Conservation (phyloP, 2,329 filamentous ascomycete genomes). For the Arthrobotrys entomopaga region DNA sequence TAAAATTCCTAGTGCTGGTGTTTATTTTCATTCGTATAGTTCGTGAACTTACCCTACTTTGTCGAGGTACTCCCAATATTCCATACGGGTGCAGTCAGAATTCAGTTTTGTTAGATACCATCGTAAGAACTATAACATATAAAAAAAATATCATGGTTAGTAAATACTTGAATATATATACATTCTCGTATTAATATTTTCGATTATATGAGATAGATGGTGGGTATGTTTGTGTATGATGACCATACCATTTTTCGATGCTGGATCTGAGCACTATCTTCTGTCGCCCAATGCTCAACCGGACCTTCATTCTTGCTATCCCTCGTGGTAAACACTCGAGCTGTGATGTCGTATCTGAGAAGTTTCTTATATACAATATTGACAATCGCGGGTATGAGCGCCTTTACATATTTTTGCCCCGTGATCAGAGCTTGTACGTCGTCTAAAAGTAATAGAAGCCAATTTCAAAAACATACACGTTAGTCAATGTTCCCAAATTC, state of each 20-base stretch:
- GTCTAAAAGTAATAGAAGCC: constrained; percentile 65
- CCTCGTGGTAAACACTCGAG: constrained; percentile 74
- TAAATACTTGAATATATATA: background rate
- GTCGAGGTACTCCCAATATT: constrained; percentile 85
- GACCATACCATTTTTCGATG: constrained; percentile 53
- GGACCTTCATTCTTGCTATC: constrained; percentile 73
- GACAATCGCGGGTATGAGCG: constrained; percentile 83
- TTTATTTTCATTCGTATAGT: background rate
- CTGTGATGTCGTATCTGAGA: constrained; percentile 82
- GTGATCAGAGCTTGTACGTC: constrained; percentile 76
- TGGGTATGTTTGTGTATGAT: no score
- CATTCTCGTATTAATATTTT: no score
- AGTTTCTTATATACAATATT: constrained; percentile 87
- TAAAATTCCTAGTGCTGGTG: background rate
- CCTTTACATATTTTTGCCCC: constrained; percentile 79
- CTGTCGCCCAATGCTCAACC: constrained; percentile 60
- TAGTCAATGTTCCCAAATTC: background rate
- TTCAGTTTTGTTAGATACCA: constrained; percentile 80
- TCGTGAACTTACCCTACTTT: constrained; percentile 72
- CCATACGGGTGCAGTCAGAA: constrained; percentile 77
- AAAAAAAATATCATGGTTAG: background rate
- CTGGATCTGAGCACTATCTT: constrained; percentile 51
- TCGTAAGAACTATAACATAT: constrained; percentile 62
- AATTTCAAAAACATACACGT: constrained; percentile 52
- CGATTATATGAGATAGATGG: no score